A percentile compares a stretch with the other conserved stretches of the same genome.
Evolutionary conservation across 1,284 basidiomycete species (phyloP).

Genomic region (Cutaneotrichosporon sp.): DNA sequence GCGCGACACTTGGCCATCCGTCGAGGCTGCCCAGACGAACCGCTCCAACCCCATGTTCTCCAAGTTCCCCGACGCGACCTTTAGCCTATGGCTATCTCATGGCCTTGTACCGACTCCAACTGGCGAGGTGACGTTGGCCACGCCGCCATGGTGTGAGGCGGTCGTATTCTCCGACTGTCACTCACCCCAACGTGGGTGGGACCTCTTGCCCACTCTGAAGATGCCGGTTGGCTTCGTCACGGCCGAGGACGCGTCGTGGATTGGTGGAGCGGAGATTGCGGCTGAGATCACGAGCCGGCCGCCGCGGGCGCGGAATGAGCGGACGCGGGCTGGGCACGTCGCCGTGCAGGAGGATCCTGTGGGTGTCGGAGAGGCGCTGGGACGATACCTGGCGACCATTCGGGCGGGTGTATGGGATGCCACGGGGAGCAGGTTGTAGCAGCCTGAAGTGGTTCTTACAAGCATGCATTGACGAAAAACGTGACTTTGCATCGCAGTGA

Average conservation of each 20-base stretch:
- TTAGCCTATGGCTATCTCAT: conserved; percentile 64
- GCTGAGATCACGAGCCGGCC: conserved; percentile 38
- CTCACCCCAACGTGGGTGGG: conserved; percentile 37
- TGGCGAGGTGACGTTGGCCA: conserved; percentile 37
- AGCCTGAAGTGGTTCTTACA: too few species aligned
- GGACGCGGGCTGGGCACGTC: conserved; percentile 29
- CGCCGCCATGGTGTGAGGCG: conserved; percentile 40
- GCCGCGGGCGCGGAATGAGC: conserved; percentile 32
- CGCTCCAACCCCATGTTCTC: conserved; percentile 48
- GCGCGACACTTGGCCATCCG: conserved; percentile 14
- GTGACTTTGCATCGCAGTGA: too few species aligned
- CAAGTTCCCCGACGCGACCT: conserved; percentile 60
- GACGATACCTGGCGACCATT: conserved; percentile 32
- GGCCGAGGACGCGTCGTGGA: conserved; percentile 28
- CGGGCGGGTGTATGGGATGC: neutral
- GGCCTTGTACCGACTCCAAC: conserved; percentile 56
- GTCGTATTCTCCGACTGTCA: conserved; percentile 35
- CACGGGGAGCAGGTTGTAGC: neutral
- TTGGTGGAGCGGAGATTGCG: conserved; percentile 29
- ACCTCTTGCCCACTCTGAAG: conserved; percentile 34
- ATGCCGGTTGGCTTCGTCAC: conserved; percentile 35
- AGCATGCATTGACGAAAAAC: too few species aligned
- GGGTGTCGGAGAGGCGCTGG: conserved; percentile 33
- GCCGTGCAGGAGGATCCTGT: conserved; percentile 40
- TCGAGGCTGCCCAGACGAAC: conserved; percentile 10